phyloP scores from a whole-genome alignment of 2,329 filamentous ascomycete species.

The Blastomyces parvus region DNA sequence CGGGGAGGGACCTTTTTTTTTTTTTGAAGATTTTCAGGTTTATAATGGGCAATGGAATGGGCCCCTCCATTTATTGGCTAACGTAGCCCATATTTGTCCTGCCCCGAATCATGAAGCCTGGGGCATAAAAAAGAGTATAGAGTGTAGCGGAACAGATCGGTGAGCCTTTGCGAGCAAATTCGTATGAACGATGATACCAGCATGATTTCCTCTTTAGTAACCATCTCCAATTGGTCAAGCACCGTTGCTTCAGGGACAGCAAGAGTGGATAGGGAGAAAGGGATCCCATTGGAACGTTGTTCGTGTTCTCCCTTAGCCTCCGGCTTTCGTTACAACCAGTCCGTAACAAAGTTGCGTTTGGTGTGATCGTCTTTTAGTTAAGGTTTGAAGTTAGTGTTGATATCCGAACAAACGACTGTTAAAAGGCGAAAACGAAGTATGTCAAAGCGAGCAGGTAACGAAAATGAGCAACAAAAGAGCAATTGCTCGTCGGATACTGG shows the following conservation, averaged over 20 bases:
- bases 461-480: not conserved
- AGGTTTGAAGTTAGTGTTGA: too few species aligned
- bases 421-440: not conserved
- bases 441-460: not conserved
- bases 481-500: not conserved
- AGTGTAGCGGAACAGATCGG: not conserved
- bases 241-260: not conserved
- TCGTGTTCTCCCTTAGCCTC: not conserved
- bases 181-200: not conserved
- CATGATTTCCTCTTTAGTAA: not conserved
- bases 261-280: not conserved
- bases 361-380: too few species aligned
- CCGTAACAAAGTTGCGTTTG: not conserved
- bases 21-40: not conserved
- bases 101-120: not conserved
- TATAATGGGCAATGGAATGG: not conserved
- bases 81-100: not conserved
- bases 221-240: not conserved
- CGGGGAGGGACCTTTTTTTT: not conserved
- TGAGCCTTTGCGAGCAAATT: not conserved
- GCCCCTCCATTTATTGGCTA: not conserved
- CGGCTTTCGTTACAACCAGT: not conserved
- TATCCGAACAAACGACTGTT: not conserved
- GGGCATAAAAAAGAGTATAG: not conserved
- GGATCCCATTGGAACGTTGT: not conserved